A percentile compares a stretch with the other conserved stretches of the same genome.
Evolutionary conservation across 2,329 filamentous ascomycete species (phyloP).

Genomic region (Cytospora piceicola): DNA sequence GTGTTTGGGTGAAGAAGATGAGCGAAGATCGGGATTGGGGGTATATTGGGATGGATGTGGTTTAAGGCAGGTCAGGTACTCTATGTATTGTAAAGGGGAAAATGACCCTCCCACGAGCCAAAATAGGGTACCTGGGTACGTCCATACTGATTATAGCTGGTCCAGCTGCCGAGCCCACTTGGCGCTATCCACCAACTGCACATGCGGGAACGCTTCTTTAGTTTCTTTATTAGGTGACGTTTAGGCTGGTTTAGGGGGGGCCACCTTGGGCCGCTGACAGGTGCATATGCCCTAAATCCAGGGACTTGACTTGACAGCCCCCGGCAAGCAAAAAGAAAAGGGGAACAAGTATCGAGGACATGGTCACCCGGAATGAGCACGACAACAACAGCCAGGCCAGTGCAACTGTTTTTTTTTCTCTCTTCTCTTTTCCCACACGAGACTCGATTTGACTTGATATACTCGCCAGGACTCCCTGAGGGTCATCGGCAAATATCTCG

Average conservation of each 20-base stretch:
- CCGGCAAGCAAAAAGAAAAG: neutral
- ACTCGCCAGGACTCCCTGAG: neutral
- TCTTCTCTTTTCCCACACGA: too few relatives aligned
- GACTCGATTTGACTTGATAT: neutral
- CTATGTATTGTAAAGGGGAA: slow-evolving; percentile 2
- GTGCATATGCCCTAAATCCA: neutral
- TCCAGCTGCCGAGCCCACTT: neutral
- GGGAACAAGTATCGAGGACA: neutral
- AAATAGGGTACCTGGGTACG: neutral
- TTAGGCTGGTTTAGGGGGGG: neutral
- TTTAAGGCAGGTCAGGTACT: neutral
- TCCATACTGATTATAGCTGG: neutral
- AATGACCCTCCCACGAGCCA: slow-evolving; percentile 1
- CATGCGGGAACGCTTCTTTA: neutral
- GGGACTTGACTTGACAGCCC: neutral
- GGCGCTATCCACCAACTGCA: neutral
- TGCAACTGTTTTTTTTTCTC: too few relatives aligned
- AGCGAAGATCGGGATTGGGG: slow-evolving; percentile 5
- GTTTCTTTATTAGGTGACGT: neutral
- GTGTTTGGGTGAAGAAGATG: slow-evolving; percentile 1
- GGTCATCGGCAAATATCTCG: neutral
- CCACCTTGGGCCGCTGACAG: neutral
- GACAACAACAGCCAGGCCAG: neutral
- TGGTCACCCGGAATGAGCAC: neutral
- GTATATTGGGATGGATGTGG: slow-evolving; percentile 3